Evolutionary conservation across 2,329 filamentous ascomycete species (phyloP).

Genomic region (Laburnicola sp.): DNA sequence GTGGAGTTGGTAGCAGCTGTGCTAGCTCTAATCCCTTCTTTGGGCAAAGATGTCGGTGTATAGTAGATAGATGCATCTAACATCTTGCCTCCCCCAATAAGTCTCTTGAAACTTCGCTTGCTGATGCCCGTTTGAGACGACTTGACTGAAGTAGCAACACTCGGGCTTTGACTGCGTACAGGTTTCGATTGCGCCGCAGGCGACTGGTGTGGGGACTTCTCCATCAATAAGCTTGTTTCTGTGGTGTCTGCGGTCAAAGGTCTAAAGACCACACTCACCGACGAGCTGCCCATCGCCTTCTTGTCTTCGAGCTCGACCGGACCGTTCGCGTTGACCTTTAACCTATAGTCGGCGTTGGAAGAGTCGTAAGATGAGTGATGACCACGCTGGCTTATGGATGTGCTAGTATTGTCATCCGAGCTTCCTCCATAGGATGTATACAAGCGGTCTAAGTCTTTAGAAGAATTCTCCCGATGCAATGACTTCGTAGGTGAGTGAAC

Average conservation of each 20-base stretch:
- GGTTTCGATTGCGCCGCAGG: not conserved
- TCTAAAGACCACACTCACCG: not conserved
- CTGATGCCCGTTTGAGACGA: slow-evolving; percentile 4
- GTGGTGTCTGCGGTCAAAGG: not conserved
- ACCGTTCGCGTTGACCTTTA: slow-evolving; percentile 14
- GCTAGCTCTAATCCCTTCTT: not conserved
- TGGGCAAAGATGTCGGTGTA: not conserved
- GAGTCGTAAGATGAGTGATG: slow-evolving; percentile 20
- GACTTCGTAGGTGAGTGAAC: slow-evolving; percentile 21
- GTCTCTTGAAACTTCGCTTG: slow-evolving; percentile 3
- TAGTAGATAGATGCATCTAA: not conserved
- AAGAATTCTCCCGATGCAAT: slow-evolving; percentile 22
- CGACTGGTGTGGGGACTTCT: not conserved
- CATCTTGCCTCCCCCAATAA: not conserved
- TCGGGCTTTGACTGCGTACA: slow-evolving; percentile 1
- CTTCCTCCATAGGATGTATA: slow-evolving; percentile 19
- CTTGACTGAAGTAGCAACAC: slow-evolving; percentile 1
- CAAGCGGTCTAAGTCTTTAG: slow-evolving; percentile 27
- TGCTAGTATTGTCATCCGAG: slow-evolving; percentile 10
- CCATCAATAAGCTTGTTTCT: not conserved
- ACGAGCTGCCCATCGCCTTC: not conserved
- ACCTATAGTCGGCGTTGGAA: slow-evolving; percentile 8
- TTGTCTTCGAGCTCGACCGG: slow-evolving; percentile 18
- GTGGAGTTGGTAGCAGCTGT: not conserved
- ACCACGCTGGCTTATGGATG: slow-evolving; percentile 3